Base-by-base conservation (phyloP, 2,329 filamentous ascomycete species). In the Colletotrichum aenigma region DNA sequence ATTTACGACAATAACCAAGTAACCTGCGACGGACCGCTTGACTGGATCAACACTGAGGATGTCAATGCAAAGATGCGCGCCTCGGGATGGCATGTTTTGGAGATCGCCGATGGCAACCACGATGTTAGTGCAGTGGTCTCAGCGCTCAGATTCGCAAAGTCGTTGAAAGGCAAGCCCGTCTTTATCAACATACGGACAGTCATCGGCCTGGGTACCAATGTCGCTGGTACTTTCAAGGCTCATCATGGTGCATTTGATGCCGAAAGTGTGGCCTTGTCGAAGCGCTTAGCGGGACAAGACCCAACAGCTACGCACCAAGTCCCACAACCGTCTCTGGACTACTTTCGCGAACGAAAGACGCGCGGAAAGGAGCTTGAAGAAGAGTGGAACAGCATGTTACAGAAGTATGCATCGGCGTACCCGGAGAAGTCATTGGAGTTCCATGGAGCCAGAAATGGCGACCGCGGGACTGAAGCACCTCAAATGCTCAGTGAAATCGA, bases 1-100 rank as follows among this genome's bases (percentile, higher is more conserved):
- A 87, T 91, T 24, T 91, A 91, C 75, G 90, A 91, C 78, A 91
- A 91, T 79, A 91, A 91, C 79, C 86, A 89, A 74, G 85, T 91
- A 38, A 91, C 89, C 7, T 91, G 89, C 71, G 89, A 91, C 70
- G 89, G 90, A 2, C 86, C 86, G 0, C 86, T 91, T 0, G 88
- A 90, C 67, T 89, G 56, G 86, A 82, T 86, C 3, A 89, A 89
- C 75, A 88, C 85, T 2, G 89, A 91, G 78, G 88, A 91, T 73
- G 82, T 90, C 64, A 90, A 91, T 73, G 81, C 83, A 4, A 91
- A 91, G 81, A 90, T 91, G 88, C 79, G 83, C 7, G 89, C 89
- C 0, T 86, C 82, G 26, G 89, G 89, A 1, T 91, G 88, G 87
- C 79, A 89, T 24, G 88, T 91, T 1, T 84, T 91, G 18, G 87